Conservation (phyloP, 2,329 filamentous ascomycete genomes). For the Aspergillus aculeatus region DNA sequence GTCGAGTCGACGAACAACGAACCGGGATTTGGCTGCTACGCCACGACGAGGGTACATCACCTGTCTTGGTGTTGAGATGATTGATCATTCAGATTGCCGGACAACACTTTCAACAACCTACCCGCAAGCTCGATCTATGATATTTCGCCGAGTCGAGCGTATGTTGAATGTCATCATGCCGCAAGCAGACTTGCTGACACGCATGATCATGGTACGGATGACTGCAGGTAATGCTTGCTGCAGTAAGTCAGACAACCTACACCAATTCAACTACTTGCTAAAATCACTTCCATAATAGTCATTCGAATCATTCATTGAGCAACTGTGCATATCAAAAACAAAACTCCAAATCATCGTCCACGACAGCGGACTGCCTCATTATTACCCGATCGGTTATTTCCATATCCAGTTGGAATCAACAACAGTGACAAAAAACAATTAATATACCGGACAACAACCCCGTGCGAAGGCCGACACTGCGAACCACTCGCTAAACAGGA, state of each 20-base stretch:
- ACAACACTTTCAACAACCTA: too few species aligned
- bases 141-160: too few species aligned
- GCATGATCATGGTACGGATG: too few species aligned
- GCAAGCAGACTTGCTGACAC: too few species aligned
- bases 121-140: too few species aligned
- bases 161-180: too few species aligned
- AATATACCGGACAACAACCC: conserved; percentile 4
- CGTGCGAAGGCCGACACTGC: background rate
- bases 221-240: background rate
- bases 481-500: conserved; percentile 13
- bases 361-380: conserved; percentile 8
- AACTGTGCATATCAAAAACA: conserved; percentile 8
- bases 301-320: conserved; percentile 5
- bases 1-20: too few species aligned
- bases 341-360: conserved; percentile 2
- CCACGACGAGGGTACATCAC: too few species aligned
- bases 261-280: background rate
- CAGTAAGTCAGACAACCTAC: background rate
- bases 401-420: background rate
- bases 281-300: background rate
- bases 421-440: background rate
- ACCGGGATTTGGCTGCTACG: too few species aligned
- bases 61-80: too few species aligned
- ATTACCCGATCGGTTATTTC: conserved; percentile 9
- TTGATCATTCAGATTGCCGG: too few species aligned